Evolutionary conservation across 2,329 filamentous ascomycete genomes (phyloP), one percentile per base, ranked within the genome.

Genomic region (Colletotrichum sp.): DNA sequence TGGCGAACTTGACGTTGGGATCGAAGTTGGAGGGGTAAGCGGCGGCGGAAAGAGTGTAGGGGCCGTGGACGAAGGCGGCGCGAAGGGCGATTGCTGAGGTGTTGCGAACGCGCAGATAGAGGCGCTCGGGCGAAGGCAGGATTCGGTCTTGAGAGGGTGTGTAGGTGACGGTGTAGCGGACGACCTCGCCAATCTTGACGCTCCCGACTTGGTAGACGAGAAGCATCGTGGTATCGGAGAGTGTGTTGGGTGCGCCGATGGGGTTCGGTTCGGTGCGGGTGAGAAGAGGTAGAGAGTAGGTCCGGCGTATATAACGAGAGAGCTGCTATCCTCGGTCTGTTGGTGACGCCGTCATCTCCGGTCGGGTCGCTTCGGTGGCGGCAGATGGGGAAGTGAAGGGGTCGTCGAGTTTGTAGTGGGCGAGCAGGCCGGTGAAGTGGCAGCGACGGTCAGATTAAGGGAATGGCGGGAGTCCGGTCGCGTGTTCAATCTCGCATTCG

Each of bases 21-120:
- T 96, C 90, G 86, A 97, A 98, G 61, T 89, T 91, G 18, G 94
- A 89, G 1, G 96, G 95, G 79, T 97, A 98, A 29, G 95, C 94
- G 66, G 96, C 92, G 63, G 96, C 93, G 79, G 95, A 95, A 47
- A 98, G 89, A 1, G 93, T 97, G 82, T 99, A 99, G 2, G 97
- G 97, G 0, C 97, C 97, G 84, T 98, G 97, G 68, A 99, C 93
- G 82, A 98, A 99, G 70, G 97, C 97, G 68, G 97, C 97, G 80
- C 97, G 94, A 51, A 98, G 88, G 18, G 97, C 94, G 76, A 98
- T 94, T 71, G 95, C 93, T 51, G 94, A 97, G 12, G 94, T 96
- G 83, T 99, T 99, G 82, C 94, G 96, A 82, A 99, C 92, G 78
- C 94, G 95, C 59, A 99, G 90, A 83, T 95, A 91, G 47, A 99